These are phyloP conservation scores for Teunomyces barrocoloradensis DNA, from an alignment of 805 yeast species.

Conservation along the genomic window DNA sequence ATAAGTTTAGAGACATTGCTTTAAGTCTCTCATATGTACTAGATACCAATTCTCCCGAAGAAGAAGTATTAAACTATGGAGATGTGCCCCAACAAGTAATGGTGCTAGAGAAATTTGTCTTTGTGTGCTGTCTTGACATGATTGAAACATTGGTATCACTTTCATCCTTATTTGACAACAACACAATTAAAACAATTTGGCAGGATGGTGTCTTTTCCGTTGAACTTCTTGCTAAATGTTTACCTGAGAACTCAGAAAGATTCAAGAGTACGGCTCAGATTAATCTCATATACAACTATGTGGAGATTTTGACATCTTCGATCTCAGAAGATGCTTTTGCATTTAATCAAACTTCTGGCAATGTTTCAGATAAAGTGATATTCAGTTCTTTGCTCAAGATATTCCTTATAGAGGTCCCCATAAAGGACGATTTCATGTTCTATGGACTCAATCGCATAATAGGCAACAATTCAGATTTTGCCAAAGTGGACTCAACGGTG, in stretches of 20 bases:
- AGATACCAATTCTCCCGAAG: conserved; percentile 25
- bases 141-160: conserved; percentile 45
- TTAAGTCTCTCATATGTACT: conserved; percentile 22
- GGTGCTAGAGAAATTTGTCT: conserved; percentile 47
- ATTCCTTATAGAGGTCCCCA: conserved; percentile 41
- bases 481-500: conserved; percentile 41
- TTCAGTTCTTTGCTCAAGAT: conserved; percentile 34
- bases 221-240: conserved; percentile 34
- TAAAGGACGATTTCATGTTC: conserved; percentile 40
- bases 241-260: conserved; percentile 50
- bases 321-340: conserved; percentile 32
- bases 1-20: conserved; percentile 16
- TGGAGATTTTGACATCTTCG: conserved; percentile 52
- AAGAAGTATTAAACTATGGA: conserved; percentile 25
- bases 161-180: conserved; percentile 22
- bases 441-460: conserved; percentile 53
- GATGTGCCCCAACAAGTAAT: conserved; percentile 30
- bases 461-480: conserved; percentile 49
- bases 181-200: conserved; percentile 19
- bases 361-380: conserved; percentile 13
- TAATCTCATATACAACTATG: conserved; percentile 48
- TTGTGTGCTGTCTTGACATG: conserved; percentile 54
- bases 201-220: conserved; percentile 27
- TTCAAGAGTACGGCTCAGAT: conserved; percentile 39
- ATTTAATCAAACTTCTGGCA: conserved; percentile 11